phyloP scores from a whole-genome alignment of 1,139 yeast species.

The Geotrichum europaeum region DNA sequence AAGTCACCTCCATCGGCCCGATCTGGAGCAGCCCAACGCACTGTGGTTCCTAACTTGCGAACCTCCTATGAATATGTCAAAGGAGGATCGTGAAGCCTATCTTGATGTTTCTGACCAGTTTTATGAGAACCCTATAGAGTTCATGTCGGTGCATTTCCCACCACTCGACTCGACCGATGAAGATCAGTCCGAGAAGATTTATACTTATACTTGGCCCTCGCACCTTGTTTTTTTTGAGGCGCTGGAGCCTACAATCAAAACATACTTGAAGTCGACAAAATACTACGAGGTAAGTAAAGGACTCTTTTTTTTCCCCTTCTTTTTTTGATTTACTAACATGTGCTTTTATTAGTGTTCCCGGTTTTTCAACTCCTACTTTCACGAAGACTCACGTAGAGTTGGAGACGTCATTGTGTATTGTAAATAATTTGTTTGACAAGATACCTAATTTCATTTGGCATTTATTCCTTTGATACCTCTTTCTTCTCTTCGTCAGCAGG shows the following conservation, averaged over 20 bases:
- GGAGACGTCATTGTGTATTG: conserved; percentile 70
- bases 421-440: conserved; percentile 19
- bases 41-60: conserved; percentile 86
- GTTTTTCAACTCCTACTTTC: conserved; percentile 72
- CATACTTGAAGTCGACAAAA: conserved; percentile 38
- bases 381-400: conserved; percentile 76
- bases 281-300: conserved; percentile 41
- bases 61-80: conserved; percentile 56
- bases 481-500: background rate
- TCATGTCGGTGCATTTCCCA: conserved; percentile 45
- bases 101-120: conserved; percentile 84
- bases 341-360: conserved; percentile 34
- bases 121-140: conserved; percentile 57
- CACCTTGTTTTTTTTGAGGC: conserved; percentile 69
- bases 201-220: conserved; percentile 57
- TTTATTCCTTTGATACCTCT: background rate
- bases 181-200: conserved; percentile 22
- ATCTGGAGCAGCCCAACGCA: conserved; percentile 30
- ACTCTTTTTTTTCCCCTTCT: background rate
- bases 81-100: conserved; percentile 41
- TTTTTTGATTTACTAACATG: conserved; percentile 13
- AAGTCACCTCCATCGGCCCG: conserved; percentile 62
- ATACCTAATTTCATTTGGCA: background rate
- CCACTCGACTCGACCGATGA: conserved; percentile 20
- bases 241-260: conserved; percentile 43